Percentiles rank a stretch among this genome's conserved stretches.
Evolutionary conservation across 768 basidiomycete species (phyloP).

Genomic region (Mycena rosella): DNA sequence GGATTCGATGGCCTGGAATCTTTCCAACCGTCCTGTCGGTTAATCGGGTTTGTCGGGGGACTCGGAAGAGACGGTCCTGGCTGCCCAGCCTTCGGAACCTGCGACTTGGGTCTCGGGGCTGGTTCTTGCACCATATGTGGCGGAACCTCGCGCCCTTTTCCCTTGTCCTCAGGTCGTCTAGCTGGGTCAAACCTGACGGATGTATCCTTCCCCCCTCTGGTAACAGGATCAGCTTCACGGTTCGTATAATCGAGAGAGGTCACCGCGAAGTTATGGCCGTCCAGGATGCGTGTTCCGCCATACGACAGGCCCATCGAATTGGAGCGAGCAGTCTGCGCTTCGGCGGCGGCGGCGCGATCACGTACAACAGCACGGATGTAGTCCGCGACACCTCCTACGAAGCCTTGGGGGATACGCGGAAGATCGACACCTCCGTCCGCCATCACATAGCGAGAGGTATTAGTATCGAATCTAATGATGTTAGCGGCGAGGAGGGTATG

Average conservation of each 20-base stretch:
- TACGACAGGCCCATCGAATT: background rate
- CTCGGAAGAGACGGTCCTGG: background rate
- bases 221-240: slow-evolving; percentile 9
- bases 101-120: no score
- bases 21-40: slow-evolving; percentile 22
- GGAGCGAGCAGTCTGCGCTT: slow-evolving; percentile 1
- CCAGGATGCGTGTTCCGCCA: background rate
- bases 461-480: background rate
- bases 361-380: slow-evolving; percentile 10
- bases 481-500: background rate
- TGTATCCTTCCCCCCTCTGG: slow-evolving; percentile 8
- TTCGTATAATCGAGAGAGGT: background rate
- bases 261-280: slow-evolving; percentile 12
- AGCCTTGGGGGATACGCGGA: slow-evolving; percentile 4
- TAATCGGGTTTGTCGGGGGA: slow-evolving; percentile 20
- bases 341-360: background rate
- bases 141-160: background rate
- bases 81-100: no score
- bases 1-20: background rate
- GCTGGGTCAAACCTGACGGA: slow-evolving; percentile 10
- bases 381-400: slow-evolving; percentile 10
- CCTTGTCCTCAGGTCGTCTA: slow-evolving; percentile 1
- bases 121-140: background rate
- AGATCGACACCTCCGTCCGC: background rate
- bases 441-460: background rate